Evolutionary conservation across 805 yeast genomes (phyloP).

Genomic region (Ogataea thermomethanolica): DNA sequence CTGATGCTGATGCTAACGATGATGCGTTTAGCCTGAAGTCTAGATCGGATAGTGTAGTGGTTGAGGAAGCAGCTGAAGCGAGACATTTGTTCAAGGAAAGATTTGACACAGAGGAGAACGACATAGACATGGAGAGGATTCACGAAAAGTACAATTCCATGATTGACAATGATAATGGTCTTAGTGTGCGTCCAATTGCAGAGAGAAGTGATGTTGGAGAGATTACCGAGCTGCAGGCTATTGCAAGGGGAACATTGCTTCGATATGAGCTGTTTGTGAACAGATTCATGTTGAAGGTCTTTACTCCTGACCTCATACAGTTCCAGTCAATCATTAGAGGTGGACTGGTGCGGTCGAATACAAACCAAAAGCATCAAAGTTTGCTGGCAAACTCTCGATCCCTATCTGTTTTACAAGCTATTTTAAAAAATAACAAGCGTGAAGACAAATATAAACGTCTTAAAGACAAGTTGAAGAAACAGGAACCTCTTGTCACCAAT

Average conservation of each 20-base stretch:
- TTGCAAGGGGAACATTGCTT: slow-evolving; percentile 63
- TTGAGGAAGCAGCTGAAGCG: slow-evolving; percentile 22
- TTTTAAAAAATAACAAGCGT: slow-evolving; percentile 30
- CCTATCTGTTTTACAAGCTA: slow-evolving; percentile 39
- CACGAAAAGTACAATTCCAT: slow-evolving; percentile 28
- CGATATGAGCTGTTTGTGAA: slow-evolving; percentile 64
- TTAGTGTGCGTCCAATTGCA: slow-evolving; percentile 9
- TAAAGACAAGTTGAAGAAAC: slow-evolving; percentile 14
- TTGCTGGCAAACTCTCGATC: slow-evolving; percentile 26
- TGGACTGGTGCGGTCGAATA: slow-evolving; percentile 28
- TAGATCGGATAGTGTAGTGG: background rate
- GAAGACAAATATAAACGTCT: slow-evolving; percentile 20
- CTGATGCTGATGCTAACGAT: background rate
- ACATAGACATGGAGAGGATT: slow-evolving; percentile 27
- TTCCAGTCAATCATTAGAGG: slow-evolving; percentile 56
- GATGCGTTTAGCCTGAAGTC: background rate
- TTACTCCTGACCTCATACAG: slow-evolving; percentile 45
- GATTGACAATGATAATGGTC: slow-evolving; percentile 23
- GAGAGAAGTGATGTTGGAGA: slow-evolving; percentile 7
- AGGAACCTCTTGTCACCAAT: slow-evolving; percentile 22
- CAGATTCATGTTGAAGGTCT: slow-evolving; percentile 56
- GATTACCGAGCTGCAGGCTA: slow-evolving; percentile 53
- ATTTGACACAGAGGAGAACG: slow-evolving; percentile 10
- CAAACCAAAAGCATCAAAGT: slow-evolving; percentile 18
- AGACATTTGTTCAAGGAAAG: slow-evolving; percentile 23